Conservation (phyloP, 2,329 filamentous ascomycete genomes). For the Verticillium albo-atrum region DNA sequence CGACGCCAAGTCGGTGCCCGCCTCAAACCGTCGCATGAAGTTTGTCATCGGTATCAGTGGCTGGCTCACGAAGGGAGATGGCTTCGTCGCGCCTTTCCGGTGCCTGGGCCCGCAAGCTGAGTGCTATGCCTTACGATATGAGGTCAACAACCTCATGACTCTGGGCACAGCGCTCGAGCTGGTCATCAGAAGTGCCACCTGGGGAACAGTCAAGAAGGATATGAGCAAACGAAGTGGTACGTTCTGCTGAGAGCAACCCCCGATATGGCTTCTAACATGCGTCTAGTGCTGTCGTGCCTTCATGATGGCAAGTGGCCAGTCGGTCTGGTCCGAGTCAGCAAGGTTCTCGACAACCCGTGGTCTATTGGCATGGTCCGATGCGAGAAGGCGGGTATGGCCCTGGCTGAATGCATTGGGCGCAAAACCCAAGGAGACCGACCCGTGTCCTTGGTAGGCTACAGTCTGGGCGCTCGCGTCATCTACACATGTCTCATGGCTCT, state of each 20-base stretch:
- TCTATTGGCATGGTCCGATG: conserved; percentile 70
- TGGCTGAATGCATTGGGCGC: conserved; percentile 79
- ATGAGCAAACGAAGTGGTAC: conserved; percentile 43
- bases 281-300: conserved; percentile 41
- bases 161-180: conserved; percentile 74
- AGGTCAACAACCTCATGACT: conserved; percentile 70
- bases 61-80: conserved; percentile 69
- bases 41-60: conserved; percentile 82
- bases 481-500: conserved; percentile 78
- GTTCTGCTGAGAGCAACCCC: conserved; percentile 11
- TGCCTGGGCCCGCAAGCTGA: conserved; percentile 66
- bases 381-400: conserved; percentile 65
- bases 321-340: conserved; percentile 61
- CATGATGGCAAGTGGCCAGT: conserved; percentile 58
- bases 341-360: conserved; percentile 79
- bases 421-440: conserved; percentile 79
- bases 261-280: background rate
- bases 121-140: conserved; percentile 80
- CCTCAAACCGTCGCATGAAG: conserved; percentile 64
- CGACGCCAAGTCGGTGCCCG: conserved; percentile 45
- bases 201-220: conserved; percentile 60
- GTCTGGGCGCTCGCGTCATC: conserved; percentile 76
- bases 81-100: conserved; percentile 74
- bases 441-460: conserved; percentile 77
- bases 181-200: conserved; percentile 76